Evolutionary conservation across 768 basidiomycete species (phyloP), one percentile per base, ranked within the genome.

Genomic region (Panaeolus papilionaceus): DNA sequence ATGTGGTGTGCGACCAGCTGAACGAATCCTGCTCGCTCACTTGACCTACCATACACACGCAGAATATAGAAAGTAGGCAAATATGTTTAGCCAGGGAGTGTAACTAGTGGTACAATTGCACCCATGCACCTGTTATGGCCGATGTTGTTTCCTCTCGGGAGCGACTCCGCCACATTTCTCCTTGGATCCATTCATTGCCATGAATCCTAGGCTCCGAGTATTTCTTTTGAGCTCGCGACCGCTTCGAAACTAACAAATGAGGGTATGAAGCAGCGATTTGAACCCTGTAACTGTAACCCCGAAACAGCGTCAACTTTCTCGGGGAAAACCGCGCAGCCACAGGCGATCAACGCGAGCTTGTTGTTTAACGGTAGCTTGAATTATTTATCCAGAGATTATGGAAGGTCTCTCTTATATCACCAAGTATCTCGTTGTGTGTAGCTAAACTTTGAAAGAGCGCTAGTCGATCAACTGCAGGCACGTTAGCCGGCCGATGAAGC

Each of bases 111-210:
- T 58, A 12, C 54, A 58, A 58, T 16, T 58, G 33, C 54, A 58
- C 54, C 54, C 54, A 58, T 58, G 54, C 28, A 14, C 28, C 4
- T 16, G 54, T 28, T 18, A 33, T 58, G 54, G 16, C 54, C 54
- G 33, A 37, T 58, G 54, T 9, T 58, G 54, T 6, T 12, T 16
- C 14, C 54, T 33, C 18, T 58, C 54, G 54, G 54, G 54, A 33
- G 33, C 54, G 54, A 58, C 54, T 58, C 54, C 26, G 54, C 54
- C 54, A 58, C 54, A 58, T 28, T 58, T 58, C 33, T 58, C 54
- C 54, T 58, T 58, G 33, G 1, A 58, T 58, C 12, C 54, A 58
- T 33, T 58, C 8, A 12, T 33, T 49, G 20, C 47, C 54, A 58
- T 58, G 33, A 11, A 58, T 33, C 54, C 54, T 33, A 58, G 26